phyloP scores from a whole-genome alignment of 305 asterid genomes.

The Plantago coronopus region DNA sequence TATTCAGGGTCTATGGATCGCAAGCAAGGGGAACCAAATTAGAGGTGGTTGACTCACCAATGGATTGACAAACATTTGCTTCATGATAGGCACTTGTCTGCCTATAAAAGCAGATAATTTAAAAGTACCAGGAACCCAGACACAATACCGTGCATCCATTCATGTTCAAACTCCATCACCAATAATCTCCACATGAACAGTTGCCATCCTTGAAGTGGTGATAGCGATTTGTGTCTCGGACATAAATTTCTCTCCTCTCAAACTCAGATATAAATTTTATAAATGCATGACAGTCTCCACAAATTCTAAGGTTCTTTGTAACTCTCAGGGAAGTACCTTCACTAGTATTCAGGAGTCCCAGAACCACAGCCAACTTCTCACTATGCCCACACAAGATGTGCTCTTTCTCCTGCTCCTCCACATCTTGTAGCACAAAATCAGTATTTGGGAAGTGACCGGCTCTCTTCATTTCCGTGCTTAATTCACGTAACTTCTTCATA shows the following conservation, averaged over 20 bases:
- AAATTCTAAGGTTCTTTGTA: constrained; percentile 83
- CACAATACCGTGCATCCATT: not conserved
- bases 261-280: constrained; percentile 67
- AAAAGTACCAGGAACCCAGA: not conserved
- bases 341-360: constrained; percentile 68
- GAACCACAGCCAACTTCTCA: constrained; percentile 86
- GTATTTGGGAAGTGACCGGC: constrained; percentile 60
- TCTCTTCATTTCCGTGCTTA: constrained; percentile 73
- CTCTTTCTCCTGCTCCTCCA: constrained; percentile 93
- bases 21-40: too few relatives aligned
- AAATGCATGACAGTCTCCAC: constrained; percentile 83
- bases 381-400: constrained; percentile 86
- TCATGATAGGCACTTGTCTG: not conserved
- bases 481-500: constrained; percentile 42
- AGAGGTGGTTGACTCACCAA: too few relatives aligned
- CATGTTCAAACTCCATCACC: constrained; percentile 46
- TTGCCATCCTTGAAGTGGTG: constrained; percentile 83
- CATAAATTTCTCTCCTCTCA: constrained; percentile 78
- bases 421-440: constrained; percentile 76
- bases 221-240: constrained; percentile 78
- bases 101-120: not conserved
- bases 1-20: too few relatives aligned
- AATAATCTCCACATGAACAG: constrained; percentile 86
- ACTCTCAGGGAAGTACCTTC: constrained; percentile 62
- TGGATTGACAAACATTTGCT: constrained; percentile 3